A percentile compares a stretch with the other conserved stretches of the same genome.
These are phyloP conservation scores for Colletotrichum scovillei DNA, from an alignment of 2,329 filamentous ascomycete genomes.

Conservation along the genomic window DNA sequence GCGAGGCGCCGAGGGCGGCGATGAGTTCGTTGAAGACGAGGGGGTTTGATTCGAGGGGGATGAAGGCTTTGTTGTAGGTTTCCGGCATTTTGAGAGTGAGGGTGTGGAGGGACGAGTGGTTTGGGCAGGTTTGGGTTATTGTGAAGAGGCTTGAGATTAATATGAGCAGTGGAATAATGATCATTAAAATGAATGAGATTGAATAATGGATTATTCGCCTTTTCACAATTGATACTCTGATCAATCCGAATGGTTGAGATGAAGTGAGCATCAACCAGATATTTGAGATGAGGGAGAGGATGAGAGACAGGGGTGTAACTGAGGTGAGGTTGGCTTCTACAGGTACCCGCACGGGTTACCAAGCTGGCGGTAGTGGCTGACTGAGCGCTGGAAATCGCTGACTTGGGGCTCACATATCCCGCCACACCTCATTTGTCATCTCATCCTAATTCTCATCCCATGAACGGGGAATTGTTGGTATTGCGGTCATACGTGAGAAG, in stretches of 20 bases:
- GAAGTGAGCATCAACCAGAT: not conserved
- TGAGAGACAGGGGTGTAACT: not conserved
- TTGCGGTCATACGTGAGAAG: too few relatives aligned
- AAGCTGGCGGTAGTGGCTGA: conserved; percentile 6
- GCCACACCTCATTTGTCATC: not conserved
- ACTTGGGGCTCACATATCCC: not conserved
- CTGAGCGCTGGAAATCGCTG: conserved; percentile 13
- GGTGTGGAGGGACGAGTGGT: not conserved
- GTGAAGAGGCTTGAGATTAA: not conserved
- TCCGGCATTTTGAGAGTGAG: conserved; percentile 11
- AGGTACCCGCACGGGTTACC: not conserved
- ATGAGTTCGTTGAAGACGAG: conserved; percentile 75
- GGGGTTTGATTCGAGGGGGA: conserved; percentile 62
- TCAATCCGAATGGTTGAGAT: not conserved
- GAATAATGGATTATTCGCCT: too few relatives aligned
- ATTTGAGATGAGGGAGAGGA: not conserved
- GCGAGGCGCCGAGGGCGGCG: conserved; percentile 70
- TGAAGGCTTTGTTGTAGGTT: conserved; percentile 41
- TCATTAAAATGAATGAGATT: not conserved
- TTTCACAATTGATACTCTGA: not conserved
- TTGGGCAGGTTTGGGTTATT: too few relatives aligned
- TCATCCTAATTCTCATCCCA: not conserved
- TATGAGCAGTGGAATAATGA: not conserved
- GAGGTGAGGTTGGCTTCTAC: not conserved
- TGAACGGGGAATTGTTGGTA: not conserved